Percentiles rank a stretch among this genome's conserved stretches.
Conservation (phyloP, 2,329 filamentous ascomycete genomes). For the Phialocephala sp. region DNA sequence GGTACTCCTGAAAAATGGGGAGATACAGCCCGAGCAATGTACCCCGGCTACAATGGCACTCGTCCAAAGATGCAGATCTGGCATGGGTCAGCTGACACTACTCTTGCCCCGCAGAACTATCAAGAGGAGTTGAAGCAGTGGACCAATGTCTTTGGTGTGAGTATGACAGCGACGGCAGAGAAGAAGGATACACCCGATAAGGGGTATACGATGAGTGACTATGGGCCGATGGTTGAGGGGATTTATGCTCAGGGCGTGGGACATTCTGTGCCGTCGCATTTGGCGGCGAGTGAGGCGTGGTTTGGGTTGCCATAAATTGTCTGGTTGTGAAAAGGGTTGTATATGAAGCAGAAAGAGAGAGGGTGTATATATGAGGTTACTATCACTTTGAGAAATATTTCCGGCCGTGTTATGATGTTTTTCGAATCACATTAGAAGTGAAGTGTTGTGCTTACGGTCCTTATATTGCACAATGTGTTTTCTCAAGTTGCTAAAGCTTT, state of each 20-base stretch:
- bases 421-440: too few species aligned
- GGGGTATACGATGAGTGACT: constrained; percentile 26
- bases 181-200: constrained; percentile 25
- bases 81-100: constrained; percentile 47
- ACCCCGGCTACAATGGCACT: constrained; percentile 44
- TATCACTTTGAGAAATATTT: background rate
- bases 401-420: too few species aligned
- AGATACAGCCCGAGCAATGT: constrained; percentile 49
- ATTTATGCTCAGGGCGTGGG: constrained; percentile 33
- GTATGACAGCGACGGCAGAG: constrained; percentile 26
- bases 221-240: constrained; percentile 31
- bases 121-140: constrained; percentile 53
- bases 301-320: constrained; percentile 21
- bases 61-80: constrained; percentile 37
- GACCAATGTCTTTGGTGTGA: constrained; percentile 50
- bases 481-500: too few species aligned
- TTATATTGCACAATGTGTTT: too few species aligned
- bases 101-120: constrained; percentile 48
- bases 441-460: too few species aligned
- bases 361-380: background rate
- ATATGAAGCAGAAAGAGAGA: background rate
- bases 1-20: constrained; percentile 54
- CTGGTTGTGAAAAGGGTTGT: background rate
- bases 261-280: constrained; percentile 31
- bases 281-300: constrained; percentile 29